Base-by-base conservation (phyloP, 371 early-diverging fungal species). In the Mucor plumbeus region DNA sequence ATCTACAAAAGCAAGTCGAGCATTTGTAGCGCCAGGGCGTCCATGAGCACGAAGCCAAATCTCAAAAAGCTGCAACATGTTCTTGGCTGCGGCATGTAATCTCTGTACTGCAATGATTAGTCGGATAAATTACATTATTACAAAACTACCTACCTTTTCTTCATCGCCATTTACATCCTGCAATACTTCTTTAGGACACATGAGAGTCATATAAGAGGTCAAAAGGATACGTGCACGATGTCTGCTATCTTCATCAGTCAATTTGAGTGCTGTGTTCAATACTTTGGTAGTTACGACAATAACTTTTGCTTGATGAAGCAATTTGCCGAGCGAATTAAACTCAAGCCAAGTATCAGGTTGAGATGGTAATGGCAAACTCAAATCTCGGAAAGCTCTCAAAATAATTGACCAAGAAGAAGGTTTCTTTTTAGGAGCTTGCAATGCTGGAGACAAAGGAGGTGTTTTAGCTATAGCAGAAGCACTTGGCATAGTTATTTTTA, bases 181-280 rank as follows among this genome's bases (percentile, higher is more conserved):
- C 69, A 91, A 81, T 26, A 89, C 82, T 67, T 86, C 88, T 43
- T 56, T 40, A 5, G 92, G 87, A 63, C 91, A 87, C 40, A 85
- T 85, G 47, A 85, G 80, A 21, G 88, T 87, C 86, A 92, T 86
- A 74, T 87, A 92, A 11, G 89, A 84, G 59, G 83, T 87, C 61
- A 92, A 72, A 31, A 91, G 84, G 14, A 90, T 83, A 50, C 89
- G 80, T 8, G 88, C 81, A 34, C 80, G 75, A 64, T 85, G 85
- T 62, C 69, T 64, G 39, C 76, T 72, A 6, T 76, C 75, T 19
- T 71, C 72, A 50, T 79, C 74, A 10, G 63, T 61, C 48, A 63
- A 38, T 9, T 67, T 67, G n/a, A 79, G 61, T 11, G 74, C 75
- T 15, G 74, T 63, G 41, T 68, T 70, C 19, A 81, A 62, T 14